Base-by-base conservation (phyloP, 306 rosid species). In the Astragalus membranaceus region DNA sequence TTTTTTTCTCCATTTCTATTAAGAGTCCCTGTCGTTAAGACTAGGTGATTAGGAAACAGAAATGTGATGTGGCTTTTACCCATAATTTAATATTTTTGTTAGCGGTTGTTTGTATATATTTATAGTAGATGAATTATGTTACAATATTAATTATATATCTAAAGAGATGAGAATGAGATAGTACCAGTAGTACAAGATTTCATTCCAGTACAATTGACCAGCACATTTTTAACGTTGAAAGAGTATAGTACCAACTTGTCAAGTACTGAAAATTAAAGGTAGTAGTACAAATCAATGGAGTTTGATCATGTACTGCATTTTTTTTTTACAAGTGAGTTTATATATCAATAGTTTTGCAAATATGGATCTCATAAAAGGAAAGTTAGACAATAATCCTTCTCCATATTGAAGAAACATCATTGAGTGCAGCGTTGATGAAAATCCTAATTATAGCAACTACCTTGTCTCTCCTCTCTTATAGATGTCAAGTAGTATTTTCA, bases 391-490 rank as follows among this genome's bases (percentile, higher is more conserved):
- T 26, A 3, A 26, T 26, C 30, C 4, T 26, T 46, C 49, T 72
- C 79, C 88, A 75, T 79, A 72, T 81, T 44, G 70, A 26, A 85
- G 88, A 89, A 84, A 83, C 92, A 78, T 86, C 86, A 83, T 89
- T 88, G 96, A 89, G 98, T 92, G 96, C 98, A 88, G 96, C 91
- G 95, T 89, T 92, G 96, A 92, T 88, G 79, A 85, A 85, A 49
- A 6, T 70, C 4, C 20, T 16, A n/a, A 8, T 12, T 44, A 7
- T 58, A 33, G 32, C 2, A 10, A 6, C 14, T 23, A 10, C 8
- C 3, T 7, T 15, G 0, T 13, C 17, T 1, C 0, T 42, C n/a
- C 0, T 55, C 12, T 10, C 9, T 0, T 0, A 7, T 7, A 55
- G 15, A 44, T 15, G 54, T 8, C 14, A 13, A 13, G 13, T 16